Percentiles rank a stretch among this genome's conserved stretches.
These are phyloP conservation scores for Botryosphaeria agaves DNA, from an alignment of 2,329 filamentous ascomycete species.

Conservation along the genomic window DNA sequence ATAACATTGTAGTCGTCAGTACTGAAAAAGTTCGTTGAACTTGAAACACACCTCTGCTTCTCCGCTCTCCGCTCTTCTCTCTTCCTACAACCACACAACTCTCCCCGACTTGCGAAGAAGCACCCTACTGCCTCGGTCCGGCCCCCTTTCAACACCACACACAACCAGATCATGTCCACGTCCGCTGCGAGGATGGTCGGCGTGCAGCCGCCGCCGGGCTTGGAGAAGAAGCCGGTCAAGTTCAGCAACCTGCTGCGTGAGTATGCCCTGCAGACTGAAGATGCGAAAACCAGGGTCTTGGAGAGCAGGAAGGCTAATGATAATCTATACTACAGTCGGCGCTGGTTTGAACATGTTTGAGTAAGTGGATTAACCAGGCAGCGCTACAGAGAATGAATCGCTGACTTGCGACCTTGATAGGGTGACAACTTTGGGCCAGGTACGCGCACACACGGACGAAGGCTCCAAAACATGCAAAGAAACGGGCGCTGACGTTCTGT, in stretches of 20 bases:
- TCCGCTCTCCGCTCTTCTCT: conserved; percentile 8
- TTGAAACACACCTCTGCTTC: conserved; percentile 1
- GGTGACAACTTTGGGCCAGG: conserved; percentile 53
- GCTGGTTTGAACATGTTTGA: conserved; percentile 94
- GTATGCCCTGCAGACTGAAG: conserved; percentile 12
- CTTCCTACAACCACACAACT: conserved; percentile 5
- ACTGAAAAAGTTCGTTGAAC: no score
- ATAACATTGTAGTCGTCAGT: no score
- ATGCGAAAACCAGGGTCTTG: neutral
- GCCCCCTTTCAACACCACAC: conserved; percentile 43
- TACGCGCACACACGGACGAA: no score
- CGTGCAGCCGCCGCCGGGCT: conserved; percentile 34
- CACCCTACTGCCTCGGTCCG: conserved; percentile 95
- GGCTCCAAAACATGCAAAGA: no score
- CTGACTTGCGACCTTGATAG: conserved; percentile 16
- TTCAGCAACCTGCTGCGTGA: conserved; percentile 88
- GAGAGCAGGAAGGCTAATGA: conserved; percentile 4
- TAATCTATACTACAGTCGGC: conserved; percentile 37
- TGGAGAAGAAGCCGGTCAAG: conserved; percentile 99
- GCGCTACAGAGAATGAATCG: conserved; percentile 2
- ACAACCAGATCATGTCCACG: conserved; percentile 34
- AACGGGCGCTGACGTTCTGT: conserved; percentile 36
- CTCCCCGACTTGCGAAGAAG: conserved; percentile 59
- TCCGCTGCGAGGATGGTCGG: conserved; percentile 23
- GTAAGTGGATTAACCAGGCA: conserved; percentile 32